Base-by-base conservation (phyloP, 208 protist species). In the Leptomonas pyrrhocoris region DNA sequence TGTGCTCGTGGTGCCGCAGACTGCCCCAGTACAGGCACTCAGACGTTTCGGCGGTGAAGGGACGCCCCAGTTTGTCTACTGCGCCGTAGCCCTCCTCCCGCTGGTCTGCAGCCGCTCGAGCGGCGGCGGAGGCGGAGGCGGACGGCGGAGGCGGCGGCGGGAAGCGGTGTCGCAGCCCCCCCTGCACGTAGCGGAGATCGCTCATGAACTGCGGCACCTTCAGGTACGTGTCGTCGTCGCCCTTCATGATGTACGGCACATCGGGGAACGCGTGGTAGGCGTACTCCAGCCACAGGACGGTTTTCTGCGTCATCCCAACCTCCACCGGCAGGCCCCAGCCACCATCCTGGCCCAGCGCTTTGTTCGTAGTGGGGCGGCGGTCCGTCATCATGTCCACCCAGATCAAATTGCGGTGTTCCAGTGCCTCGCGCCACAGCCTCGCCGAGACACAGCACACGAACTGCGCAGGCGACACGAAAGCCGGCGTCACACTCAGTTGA, bases 161-260 rank as follows among this genome's bases (percentile, higher is more conserved):
- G n/a, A n/a, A n/a, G n/a, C n/a, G n/a, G n/a, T n/a, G n/a, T n/a
- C n/a, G n/a, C n/a, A n/a, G n/a, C n/a, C n/a, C n/a, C n/a, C n/a
- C n/a, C n/a, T 18, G 23, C n/a, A 51, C 30, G 21, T 40, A 59
- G n/a, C 68, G 73, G n/a, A 88, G 42, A 40, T 83, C 82, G 38
- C 62, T 65, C 36, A 88, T 63, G 36, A 73, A 81, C 67, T 88
- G 74, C 53, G 82, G 82, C 59, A 87, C 78, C 51, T n/a, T n/a
- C n/a, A n/a, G n/a, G n/a, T n/a, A n/a, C n/a, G n/a, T n/a, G n/a
- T n/a, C n/a, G n/a, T n/a, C n/a, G n/a, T n/a, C n/a, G n/a, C n/a
- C n/a, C n/a, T n/a, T n/a, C n/a, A n/a, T n/a, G n/a, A n/a, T n/a
- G n/a, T n/a, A n/a, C n/a, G n/a, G n/a, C n/a, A n/a, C n/a, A n/a